Percentiles rank a stretch among this genome's conserved stretches.
These are phyloP conservation scores for Colletotrichum gigasporum DNA, from an alignment of 2,329 filamentous ascomycete species.

Conservation along the genomic window DNA sequence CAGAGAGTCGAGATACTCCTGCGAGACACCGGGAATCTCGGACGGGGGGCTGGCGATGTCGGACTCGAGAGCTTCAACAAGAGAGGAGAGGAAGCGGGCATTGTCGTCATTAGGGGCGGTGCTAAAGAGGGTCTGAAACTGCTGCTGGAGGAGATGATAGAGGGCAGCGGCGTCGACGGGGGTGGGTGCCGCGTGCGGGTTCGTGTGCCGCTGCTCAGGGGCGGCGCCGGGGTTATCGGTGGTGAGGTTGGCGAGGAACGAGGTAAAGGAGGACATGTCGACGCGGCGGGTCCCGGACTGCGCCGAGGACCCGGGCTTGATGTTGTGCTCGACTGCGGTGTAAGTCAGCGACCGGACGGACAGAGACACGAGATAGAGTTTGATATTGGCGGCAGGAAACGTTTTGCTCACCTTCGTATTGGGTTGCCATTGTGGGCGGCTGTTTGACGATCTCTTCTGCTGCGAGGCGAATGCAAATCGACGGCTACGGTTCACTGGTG, in stretches of 20 bases:
- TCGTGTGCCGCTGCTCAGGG: slow-evolving; percentile 47
- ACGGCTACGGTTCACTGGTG: background rate
- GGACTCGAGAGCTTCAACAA: slow-evolving; percentile 57
- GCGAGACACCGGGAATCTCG: slow-evolving; percentile 62
- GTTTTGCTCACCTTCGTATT: slow-evolving; percentile 61
- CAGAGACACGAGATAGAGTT: background rate
- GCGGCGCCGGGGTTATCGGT: slow-evolving; percentile 37
- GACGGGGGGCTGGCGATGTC: slow-evolving; percentile 63
- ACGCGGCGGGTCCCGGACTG: slow-evolving; percentile 60
- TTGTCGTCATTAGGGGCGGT: slow-evolving; percentile 60
- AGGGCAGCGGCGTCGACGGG: slow-evolving; percentile 66
- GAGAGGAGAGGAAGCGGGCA: slow-evolving; percentile 57
- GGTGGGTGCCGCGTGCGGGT: slow-evolving; percentile 67
- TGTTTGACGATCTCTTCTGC: too few relatives aligned
- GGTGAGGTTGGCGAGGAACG: slow-evolving; percentile 64
- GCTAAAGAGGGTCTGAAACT: slow-evolving; percentile 60
- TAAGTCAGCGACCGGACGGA: slow-evolving; percentile 15
- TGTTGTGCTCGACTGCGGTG: slow-evolving; percentile 69
- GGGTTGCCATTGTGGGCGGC: slow-evolving; percentile 59
- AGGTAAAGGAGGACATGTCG: slow-evolving; percentile 72
- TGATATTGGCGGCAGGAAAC: too few relatives aligned
- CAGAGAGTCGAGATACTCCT: slow-evolving; percentile 67
- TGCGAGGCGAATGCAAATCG: background rate
- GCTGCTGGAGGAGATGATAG: slow-evolving; percentile 68
- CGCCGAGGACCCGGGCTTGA: slow-evolving; percentile 54